Conservation (phyloP, 2,329 filamentous ascomycete species). For the Colletotrichum graminicola region DNA sequence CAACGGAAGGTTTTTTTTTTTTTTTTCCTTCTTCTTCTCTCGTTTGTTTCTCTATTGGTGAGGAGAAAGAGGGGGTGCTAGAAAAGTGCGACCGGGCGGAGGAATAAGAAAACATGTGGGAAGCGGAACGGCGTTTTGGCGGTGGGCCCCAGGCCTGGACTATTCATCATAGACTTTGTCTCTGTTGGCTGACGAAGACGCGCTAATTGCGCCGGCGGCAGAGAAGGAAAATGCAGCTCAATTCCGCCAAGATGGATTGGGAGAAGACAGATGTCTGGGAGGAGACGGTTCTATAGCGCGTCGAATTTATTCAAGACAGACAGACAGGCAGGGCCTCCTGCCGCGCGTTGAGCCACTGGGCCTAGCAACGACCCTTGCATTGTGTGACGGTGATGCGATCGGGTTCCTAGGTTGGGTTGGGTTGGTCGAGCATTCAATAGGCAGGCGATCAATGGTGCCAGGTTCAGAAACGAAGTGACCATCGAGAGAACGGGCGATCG, state of each 20-base stretch:
- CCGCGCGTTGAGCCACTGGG: too few relatives aligned
- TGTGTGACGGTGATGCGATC: not conserved
- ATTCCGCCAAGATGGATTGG: not conserved
- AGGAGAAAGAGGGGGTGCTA: not conserved
- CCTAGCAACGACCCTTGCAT: not conserved
- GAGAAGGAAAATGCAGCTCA: not conserved
- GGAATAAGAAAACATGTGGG: slow-evolving; percentile 5
- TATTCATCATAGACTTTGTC: not conserved
- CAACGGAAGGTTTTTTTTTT: too few relatives aligned
- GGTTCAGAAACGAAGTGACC: not conserved
- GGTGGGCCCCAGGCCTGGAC: not conserved
- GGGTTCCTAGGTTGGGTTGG: not conserved
- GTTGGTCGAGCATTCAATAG: not conserved
- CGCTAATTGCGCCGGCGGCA: too few relatives aligned
- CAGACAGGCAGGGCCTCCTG: not conserved
- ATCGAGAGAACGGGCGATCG: not conserved
- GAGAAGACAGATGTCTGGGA: too few relatives aligned
- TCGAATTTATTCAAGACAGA: not conserved
- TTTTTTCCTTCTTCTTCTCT: too few relatives aligned
- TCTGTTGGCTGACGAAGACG: not conserved
- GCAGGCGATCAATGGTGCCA: not conserved
- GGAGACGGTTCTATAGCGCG: not conserved
- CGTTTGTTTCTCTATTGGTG: not conserved
- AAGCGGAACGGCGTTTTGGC: not conserved
- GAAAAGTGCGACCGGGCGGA: not conserved